Percentiles rank a stretch among this genome's conserved stretches.
Evolutionary conservation across 2,329 filamentous ascomycete species (phyloP).

Genomic region (Ceratocystis papillata): DNA sequence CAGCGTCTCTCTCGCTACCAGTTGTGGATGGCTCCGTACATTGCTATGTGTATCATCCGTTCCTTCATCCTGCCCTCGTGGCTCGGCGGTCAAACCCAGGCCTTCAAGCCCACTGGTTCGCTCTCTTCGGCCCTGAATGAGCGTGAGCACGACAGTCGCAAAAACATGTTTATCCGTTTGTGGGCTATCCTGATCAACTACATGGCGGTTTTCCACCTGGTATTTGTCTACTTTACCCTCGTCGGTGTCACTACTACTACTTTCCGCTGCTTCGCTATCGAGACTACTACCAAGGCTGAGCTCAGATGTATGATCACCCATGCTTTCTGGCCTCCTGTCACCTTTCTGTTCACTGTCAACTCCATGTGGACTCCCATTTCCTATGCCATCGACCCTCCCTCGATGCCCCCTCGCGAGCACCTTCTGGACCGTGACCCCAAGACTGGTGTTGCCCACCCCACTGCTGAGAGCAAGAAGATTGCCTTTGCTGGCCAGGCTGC

Average conservation of each 20-base stretch:
- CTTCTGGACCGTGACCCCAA: slow-evolving; percentile 45
- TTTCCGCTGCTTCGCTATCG: slow-evolving; percentile 40
- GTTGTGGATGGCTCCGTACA: slow-evolving; percentile 54
- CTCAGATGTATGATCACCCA: slow-evolving; percentile 47
- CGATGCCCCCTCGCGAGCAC: slow-evolving; percentile 47
- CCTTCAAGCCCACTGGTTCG: slow-evolving; percentile 51
- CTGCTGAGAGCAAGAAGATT: slow-evolving; percentile 43
- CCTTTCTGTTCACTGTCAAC: slow-evolving; percentile 45
- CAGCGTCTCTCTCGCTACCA: slow-evolving; percentile 46
- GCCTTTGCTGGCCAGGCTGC: slow-evolving; percentile 44
- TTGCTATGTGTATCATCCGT: slow-evolving; percentile 46
- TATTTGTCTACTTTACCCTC: slow-evolving; percentile 44
- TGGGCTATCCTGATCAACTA: slow-evolving; percentile 46
- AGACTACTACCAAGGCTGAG: slow-evolving; percentile 33
- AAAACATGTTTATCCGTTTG: slow-evolving; percentile 44
- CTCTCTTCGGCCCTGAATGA: slow-evolving; percentile 47
- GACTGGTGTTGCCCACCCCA: slow-evolving; percentile 44
- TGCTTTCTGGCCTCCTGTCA: slow-evolving; percentile 51
- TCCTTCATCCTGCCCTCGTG: slow-evolving; percentile 48
- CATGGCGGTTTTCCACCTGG: slow-evolving; percentile 45
- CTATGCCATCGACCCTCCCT: slow-evolving; percentile 51
- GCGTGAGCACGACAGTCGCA: slow-evolving; percentile 42
- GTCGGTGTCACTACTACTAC: slow-evolving; percentile 41
- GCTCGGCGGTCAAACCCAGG: slow-evolving; percentile 48
- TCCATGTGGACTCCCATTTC: slow-evolving; percentile 49